Conservation (phyloP, 2,329 filamentous ascomycete species). For the Huntiella bhutanensis region DNA sequence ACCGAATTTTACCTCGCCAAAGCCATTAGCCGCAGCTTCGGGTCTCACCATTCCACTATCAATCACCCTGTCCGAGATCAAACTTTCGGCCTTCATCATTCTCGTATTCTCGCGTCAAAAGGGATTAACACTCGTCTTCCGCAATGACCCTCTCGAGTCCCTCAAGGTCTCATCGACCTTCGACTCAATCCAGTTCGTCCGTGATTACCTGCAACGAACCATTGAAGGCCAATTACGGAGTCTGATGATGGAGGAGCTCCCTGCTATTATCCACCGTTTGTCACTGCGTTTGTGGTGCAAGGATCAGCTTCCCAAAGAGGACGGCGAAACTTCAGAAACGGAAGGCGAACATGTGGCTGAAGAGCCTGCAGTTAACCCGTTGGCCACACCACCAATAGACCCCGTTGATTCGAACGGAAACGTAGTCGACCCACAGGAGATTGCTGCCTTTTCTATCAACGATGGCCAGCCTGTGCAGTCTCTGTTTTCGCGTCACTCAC, state of each 20-base stretch:
- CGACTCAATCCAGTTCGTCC: slow-evolving; percentile 95
- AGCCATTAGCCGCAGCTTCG: slow-evolving; percentile 76
- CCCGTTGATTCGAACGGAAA: slow-evolving; percentile 68
- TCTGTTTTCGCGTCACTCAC: slow-evolving; percentile 87
- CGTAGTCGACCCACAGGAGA: slow-evolving; percentile 52
- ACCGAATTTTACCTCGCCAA: slow-evolving; percentile 78
- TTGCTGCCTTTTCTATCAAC: slow-evolving; percentile 62
- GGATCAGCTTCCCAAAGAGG: slow-evolving; percentile 55
- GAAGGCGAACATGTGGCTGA: slow-evolving; percentile 22
- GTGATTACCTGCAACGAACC: slow-evolving; percentile 87
- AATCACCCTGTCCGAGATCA: slow-evolving; percentile 89
- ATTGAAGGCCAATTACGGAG: slow-evolving; percentile 87
- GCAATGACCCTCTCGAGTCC: slow-evolving; percentile 93
- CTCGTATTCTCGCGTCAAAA: slow-evolving; percentile 96
- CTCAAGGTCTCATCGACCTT: slow-evolving; percentile 98
- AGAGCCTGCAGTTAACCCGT: slow-evolving; percentile 54
- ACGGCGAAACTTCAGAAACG: slow-evolving; percentile 18
- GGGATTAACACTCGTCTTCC: slow-evolving; percentile 86
- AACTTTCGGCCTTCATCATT: slow-evolving; percentile 91
- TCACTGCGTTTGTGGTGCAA: slow-evolving; percentile 80
- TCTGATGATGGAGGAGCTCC: slow-evolving; percentile 93
- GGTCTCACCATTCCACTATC: slow-evolving; percentile 93
- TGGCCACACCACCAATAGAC: slow-evolving; percentile 62
- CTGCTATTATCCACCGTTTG: slow-evolving; percentile 84
- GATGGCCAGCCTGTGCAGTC: slow-evolving; percentile 65